A percentile compares a stretch with the other conserved stretches of the same genome.
These are phyloP conservation scores for Paramecium biaurelia DNA, from an alignment of 73 alveolate species.

Conservation along the genomic window DNA sequence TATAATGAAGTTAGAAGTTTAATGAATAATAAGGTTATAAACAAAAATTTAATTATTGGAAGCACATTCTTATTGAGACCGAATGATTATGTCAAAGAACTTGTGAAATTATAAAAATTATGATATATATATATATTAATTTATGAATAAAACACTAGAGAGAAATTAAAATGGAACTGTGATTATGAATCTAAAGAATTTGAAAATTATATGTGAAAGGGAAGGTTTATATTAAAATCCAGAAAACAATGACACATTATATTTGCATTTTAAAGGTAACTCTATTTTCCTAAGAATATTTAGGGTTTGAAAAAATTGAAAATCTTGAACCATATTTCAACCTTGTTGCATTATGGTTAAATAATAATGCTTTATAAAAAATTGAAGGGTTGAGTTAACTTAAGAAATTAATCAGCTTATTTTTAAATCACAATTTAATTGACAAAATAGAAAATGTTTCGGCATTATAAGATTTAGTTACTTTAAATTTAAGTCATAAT, in stretches of 20 bases:
- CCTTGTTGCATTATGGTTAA: constrained; percentile 83
- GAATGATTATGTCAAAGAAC: constrained; percentile 1
- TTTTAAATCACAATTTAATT: constrained; percentile 89
- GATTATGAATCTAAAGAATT: constrained; percentile 52
- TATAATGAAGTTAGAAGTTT: constrained; percentile 29
- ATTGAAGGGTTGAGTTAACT: constrained; percentile 85
- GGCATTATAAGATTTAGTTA: constrained; percentile 70
- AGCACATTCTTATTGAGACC: not conserved
- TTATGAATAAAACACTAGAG: constrained; percentile 47
- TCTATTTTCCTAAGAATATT: not conserved
- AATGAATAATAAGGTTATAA: not conserved
- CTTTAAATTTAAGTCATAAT: constrained; percentile 84
- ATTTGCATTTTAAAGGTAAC: constrained; percentile 86
- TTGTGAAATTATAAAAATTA: not conserved
- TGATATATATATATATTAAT: not conserved
- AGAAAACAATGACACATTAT: constrained; percentile 93
- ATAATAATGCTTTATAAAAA: constrained; percentile 87
- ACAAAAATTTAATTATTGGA: not conserved
- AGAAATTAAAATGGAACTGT: constrained; percentile 54
- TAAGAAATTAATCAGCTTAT: constrained; percentile 75
- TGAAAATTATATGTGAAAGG: constrained; percentile 50
- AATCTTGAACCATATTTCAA: constrained; percentile 85
- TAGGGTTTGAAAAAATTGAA: constrained; percentile 78
- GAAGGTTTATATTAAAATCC: constrained; percentile 62
- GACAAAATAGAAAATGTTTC: constrained; percentile 76